A percentile compares a stretch with the other conserved stretches of the same genome.
Evolutionary conservation across 257 asterid genomes (phyloP).

Genomic region (Pogostemon cablin): DNA sequence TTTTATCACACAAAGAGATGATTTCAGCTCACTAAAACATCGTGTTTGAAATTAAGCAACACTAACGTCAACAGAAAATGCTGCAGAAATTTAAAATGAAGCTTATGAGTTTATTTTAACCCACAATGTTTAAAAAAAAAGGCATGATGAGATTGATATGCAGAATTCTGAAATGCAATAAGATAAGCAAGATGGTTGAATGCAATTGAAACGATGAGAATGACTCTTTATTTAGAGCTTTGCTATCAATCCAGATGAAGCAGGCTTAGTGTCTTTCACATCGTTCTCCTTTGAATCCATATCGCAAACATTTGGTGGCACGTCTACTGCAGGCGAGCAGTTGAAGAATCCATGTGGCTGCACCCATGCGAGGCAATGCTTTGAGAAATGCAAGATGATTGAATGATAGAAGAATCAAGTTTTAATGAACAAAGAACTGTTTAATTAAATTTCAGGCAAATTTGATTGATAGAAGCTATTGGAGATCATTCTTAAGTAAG

Average conservation of each 20-base stretch:
- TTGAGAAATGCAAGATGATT: neutral
- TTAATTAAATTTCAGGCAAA: too few relatives aligned
- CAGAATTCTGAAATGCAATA: neutral
- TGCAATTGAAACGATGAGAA: slow-evolving; percentile 8
- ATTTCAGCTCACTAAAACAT: too few relatives aligned
- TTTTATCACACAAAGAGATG: too few relatives aligned
- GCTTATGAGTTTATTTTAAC: neutral
- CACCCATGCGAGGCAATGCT: slow-evolving; percentile 27
- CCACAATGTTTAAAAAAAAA: neutral
- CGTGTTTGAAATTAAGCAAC: too few relatives aligned
- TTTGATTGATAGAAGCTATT: too few relatives aligned
- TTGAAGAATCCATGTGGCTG: slow-evolving; percentile 98
- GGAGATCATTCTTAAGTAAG: too few relatives aligned
- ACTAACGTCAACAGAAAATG: too few relatives aligned
- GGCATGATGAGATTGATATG: neutral
- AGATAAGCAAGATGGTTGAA: slow-evolving; percentile 1
- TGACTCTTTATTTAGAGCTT: slow-evolving; percentile 48
- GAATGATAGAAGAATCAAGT: neutral
- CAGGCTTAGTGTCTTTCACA: slow-evolving; percentile 58
- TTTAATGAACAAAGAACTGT: neutral
- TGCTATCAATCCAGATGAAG: slow-evolving; percentile 57
- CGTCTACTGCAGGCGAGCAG: slow-evolving; percentile 93
- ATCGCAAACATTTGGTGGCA: slow-evolving; percentile 75
- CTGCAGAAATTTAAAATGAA: neutral
- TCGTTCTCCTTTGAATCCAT: slow-evolving; percentile 71